phyloP scores from a whole-genome alignment of 2,329 filamentous ascomycete species.

The Didymella sp. region DNA sequence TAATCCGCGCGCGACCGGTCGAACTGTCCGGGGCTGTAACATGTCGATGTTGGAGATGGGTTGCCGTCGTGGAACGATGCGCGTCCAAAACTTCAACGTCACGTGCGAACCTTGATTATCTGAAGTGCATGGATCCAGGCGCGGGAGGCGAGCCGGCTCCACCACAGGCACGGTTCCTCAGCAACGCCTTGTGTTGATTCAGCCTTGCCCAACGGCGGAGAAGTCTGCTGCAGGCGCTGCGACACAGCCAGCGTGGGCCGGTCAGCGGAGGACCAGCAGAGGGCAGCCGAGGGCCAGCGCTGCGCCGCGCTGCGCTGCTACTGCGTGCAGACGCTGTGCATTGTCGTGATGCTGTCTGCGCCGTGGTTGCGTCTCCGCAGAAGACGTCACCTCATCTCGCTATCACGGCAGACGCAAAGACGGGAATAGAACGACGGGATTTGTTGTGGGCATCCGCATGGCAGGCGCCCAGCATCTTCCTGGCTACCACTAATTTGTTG shows the following conservation, averaged over 20 bases:
- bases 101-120: conserved; percentile 12
- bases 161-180: not conserved
- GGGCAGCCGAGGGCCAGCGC: not conserved
- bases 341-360: conserved; percentile 1
- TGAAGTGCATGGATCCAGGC: not conserved
- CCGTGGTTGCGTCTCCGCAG: not conserved
- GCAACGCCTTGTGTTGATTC: conserved; percentile 3
- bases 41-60: conserved; percentile 27
- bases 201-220: not conserved
- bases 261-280: not conserved
- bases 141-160: conserved; percentile 4
- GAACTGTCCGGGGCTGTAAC: conserved; percentile 41
- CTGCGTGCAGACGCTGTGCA: not conserved
- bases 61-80: conserved; percentile 5
- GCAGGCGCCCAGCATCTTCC: not conserved
- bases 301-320: not conserved
- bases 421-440: not conserved
- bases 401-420: not conserved
- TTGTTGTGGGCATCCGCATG: not conserved
- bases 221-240: no score
- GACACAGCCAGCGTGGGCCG: not conserved
- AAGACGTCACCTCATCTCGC: not conserved
- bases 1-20: conserved; percentile 39
- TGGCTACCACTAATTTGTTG: not conserved
- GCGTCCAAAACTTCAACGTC: conserved; percentile 11